Evolutionary conservation across 2,329 filamentous ascomycete genomes (phyloP), one percentile per base, ranked within the genome.

Genomic region (Neonectria faginata): DNA sequence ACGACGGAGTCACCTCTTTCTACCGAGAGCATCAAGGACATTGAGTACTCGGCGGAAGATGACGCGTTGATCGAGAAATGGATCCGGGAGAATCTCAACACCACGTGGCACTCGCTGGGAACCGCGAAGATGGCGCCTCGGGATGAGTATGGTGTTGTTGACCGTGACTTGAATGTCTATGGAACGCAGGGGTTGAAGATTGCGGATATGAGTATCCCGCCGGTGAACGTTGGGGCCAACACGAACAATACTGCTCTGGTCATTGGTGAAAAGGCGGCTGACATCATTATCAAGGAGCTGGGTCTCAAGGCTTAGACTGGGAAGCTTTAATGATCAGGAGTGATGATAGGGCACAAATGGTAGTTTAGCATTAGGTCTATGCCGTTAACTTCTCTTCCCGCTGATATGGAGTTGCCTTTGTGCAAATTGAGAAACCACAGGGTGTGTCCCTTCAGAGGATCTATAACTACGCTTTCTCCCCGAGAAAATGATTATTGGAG

Each of bases 41-140:
- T 89, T 12, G 74, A 79, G 60, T 88, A 88, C 60, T 79, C 81
- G 0, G 66, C 76, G 0, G 83, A 86, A n/a, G 86, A 86, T 18
- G 80, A 86, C 60, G 76, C 79, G 45, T 79, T 79, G 0, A 82
- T 88, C 39, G 81, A 84, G 67, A 69, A 83, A 18, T 83, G 74
- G 70, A 41, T 84, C 16, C 75, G 83, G 1, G 74, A 78, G 45
- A 79, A 79, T 11, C 70, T 84, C 8, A 72, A 66, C 2, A 83
- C 82, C 0, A 80, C 81, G 0, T 85, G 81, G 81, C 83, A 85
- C 67, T 81, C 80, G 0, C 72, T 84, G 6, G 81, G 81, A 0
- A 84, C 82, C 1, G 80, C 79, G 53, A 82, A 80, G 69, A 84
- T 85, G 82, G 79, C 75, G 3, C 78, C 79, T 8, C 71, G 74